These are phyloP conservation scores for Ceratobasidium sp. DNA, from an alignment of 1,284 basidiomycete species.

Conservation along the genomic window DNA sequence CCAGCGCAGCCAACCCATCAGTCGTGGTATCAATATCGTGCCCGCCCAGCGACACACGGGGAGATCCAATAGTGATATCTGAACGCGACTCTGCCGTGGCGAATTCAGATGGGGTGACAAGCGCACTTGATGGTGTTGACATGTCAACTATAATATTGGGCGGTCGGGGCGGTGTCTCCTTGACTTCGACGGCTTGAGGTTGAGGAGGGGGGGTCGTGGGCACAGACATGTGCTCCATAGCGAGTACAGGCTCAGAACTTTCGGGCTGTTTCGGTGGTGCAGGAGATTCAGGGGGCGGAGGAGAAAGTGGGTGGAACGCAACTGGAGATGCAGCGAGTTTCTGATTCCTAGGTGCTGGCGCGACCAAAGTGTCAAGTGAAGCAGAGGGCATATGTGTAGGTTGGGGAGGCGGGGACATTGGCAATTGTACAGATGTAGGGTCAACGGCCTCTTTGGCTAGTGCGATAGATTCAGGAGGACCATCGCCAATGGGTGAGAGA, in stretches of 20 bases:
- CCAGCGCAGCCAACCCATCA: conserved; percentile 1
- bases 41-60: conserved; percentile 3
- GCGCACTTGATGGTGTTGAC: conserved; percentile 25
- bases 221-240: background rate
- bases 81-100: conserved; percentile 38
- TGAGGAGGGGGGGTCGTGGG: background rate
- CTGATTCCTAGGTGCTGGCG: background rate
- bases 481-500: conserved; percentile 21
- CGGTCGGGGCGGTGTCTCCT: background rate
- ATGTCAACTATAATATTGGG: conserved; percentile 35
- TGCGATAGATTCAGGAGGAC: background rate
- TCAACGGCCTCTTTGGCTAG: conserved; percentile 6
- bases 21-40: conserved; percentile 1
- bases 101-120: conserved; percentile 37
- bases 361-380: background rate
- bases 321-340: conserved; percentile 49
- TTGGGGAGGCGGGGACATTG: conserved; percentile 19
- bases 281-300: conserved; percentile 45
- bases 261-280: background rate
- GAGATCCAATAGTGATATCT: conserved; percentile 32
- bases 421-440: conserved; percentile 31
- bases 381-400: background rate
- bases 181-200: background rate
- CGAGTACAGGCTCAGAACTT: background rate
- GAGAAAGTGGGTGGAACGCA: conserved; percentile 50